Conservation (phyloP, 2,329 filamentous ascomycete species). For the Thielaviopsis euricoi region DNA sequence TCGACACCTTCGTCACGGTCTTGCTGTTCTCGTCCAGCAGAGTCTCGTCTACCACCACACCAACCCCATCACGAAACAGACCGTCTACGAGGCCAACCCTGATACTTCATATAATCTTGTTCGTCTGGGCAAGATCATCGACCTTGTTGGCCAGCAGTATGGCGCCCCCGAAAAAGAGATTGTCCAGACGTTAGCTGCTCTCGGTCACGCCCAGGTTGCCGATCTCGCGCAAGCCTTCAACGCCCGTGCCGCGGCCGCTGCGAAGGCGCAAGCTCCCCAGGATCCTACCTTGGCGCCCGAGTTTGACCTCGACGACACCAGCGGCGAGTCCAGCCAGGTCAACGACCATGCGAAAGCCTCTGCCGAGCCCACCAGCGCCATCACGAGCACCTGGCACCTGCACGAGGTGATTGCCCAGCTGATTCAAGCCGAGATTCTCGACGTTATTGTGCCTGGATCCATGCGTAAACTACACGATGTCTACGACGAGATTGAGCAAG, state of each 20-base stretch:
- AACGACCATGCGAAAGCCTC: constrained; percentile 22
- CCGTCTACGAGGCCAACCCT: constrained; percentile 73
- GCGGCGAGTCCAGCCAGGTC: constrained; percentile 17
- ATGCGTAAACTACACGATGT: constrained; percentile 46
- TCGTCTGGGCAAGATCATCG: constrained; percentile 65
- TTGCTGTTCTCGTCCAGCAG: constrained; percentile 76
- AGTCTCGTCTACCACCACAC: constrained; percentile 65
- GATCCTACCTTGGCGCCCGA: background rate
- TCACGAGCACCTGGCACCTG: constrained; percentile 31
- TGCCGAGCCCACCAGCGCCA: constrained; percentile 18
- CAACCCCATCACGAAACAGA: constrained; percentile 41
- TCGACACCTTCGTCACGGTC: constrained; percentile 63
- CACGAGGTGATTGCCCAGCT: constrained; percentile 35
- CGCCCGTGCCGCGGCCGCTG: constrained; percentile 17
- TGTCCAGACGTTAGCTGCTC: constrained; percentile 55
- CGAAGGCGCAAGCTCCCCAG: constrained; percentile 15
- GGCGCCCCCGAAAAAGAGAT: constrained; percentile 60
- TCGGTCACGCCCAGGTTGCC: constrained; percentile 60
- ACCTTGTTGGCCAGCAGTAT: constrained; percentile 56
- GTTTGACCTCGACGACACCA: constrained; percentile 15
- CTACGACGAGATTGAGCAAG: constrained; percentile 43
- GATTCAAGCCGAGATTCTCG: constrained; percentile 50
- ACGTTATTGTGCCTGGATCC: constrained; percentile 40
- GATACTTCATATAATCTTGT: constrained; percentile 67
- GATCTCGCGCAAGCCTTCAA: constrained; percentile 51